Conservation (phyloP, 1,284 basidiomycete genomes). For the Ustilago tritici region DNA sequence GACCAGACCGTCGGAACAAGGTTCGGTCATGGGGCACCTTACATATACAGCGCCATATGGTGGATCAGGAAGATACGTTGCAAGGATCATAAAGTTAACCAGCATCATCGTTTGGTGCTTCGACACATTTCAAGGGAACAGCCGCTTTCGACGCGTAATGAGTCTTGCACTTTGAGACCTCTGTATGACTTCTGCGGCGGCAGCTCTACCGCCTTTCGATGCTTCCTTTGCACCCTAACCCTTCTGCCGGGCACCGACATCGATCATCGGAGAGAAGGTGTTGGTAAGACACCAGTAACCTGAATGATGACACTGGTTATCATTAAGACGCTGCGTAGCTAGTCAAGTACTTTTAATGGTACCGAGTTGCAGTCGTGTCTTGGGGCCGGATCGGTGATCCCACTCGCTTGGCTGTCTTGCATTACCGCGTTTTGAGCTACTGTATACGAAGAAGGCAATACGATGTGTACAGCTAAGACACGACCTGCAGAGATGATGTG, state of each 20-base stretch:
- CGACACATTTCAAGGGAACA: neutral
- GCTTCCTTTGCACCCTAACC: too few species aligned
- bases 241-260: too few species aligned
- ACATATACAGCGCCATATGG: neutral
- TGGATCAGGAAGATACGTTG: neutral
- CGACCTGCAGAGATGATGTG: neutral
- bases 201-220: too few species aligned
- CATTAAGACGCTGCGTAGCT: neutral
- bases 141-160: neutral
- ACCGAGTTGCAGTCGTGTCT: neutral
- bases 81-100: neutral
- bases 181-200: neutral
- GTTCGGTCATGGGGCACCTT: neutral
- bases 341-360: neutral
- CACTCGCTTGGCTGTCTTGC: neutral
- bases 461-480: neutral
- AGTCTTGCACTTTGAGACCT: neutral
- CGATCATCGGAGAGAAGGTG: neutral
- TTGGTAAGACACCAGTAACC: neutral
- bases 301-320: neutral
- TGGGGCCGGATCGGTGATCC: neutral
- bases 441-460: neutral
- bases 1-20: neutral
- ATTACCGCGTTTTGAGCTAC: neutral
- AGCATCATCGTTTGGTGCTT: neutral